Conservation (phyloP, 805 yeast species). For the Lachancea thermotolerans region DNA sequence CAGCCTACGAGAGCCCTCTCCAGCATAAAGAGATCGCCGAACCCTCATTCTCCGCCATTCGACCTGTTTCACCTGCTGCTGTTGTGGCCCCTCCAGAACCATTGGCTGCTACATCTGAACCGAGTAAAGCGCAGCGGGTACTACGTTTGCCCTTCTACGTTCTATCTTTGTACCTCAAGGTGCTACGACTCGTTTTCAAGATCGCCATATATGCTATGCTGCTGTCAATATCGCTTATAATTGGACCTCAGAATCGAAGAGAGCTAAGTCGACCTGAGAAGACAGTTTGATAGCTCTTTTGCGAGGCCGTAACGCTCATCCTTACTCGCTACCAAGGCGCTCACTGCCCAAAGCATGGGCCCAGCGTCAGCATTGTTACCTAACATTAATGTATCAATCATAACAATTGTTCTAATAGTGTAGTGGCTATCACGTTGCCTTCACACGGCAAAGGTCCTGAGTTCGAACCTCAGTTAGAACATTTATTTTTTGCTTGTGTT, state of each 20-base stretch:
- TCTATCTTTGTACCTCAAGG: not conserved
- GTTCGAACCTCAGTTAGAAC: constrained; percentile 36
- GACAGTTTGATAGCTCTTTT: not conserved
- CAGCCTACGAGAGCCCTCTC: constrained; percentile 8
- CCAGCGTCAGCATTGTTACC: not conserved
- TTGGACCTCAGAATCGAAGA: not conserved
- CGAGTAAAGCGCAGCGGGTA: not conserved
- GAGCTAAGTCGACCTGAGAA: not conserved
- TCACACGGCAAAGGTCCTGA: constrained; percentile 38
- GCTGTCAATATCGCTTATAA: not conserved
- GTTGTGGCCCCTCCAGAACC: not conserved
- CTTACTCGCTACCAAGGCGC: not conserved
- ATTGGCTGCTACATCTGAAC: not conserved
- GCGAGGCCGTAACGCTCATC: no score
- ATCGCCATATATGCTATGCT: not conserved
- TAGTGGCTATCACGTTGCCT: constrained; percentile 37
- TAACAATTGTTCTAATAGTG: constrained; percentile 31
- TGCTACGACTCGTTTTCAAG: not conserved
- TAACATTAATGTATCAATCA: not conserved
- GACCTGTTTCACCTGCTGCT: constrained; percentile 1
- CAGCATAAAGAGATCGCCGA: not conserved
- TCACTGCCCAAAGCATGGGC: no score
- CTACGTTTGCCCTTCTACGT: constrained; percentile 1
- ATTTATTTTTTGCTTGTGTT: constrained; percentile 13
- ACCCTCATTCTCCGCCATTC: not conserved